Percentiles rank a stretch among this genome's conserved stretches.
Evolutionary conservation across 352 stramenopile genomes (phyloP).

Genomic region (Phytophthora capsici): DNA sequence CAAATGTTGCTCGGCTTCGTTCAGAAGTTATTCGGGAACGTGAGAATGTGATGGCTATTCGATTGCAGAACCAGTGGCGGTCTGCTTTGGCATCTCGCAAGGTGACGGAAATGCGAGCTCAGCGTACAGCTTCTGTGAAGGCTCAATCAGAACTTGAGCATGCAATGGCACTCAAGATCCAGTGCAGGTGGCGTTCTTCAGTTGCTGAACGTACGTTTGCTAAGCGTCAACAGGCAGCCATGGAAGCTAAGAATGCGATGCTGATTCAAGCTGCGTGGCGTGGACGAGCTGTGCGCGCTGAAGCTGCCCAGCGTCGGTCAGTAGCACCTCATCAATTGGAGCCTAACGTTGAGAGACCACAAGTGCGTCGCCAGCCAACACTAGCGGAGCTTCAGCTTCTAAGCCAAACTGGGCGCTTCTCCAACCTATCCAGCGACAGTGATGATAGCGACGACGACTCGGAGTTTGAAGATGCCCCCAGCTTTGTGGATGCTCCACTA

Average conservation of each 20-base stretch:
- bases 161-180: slow-evolving; percentile 34
- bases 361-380: slow-evolving; percentile 40
- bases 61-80: slow-evolving; percentile 24
- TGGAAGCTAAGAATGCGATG: slow-evolving; percentile 11
- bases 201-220: not conserved
- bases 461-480: slow-evolving; percentile 36
- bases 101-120: slow-evolving; percentile 18
- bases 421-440: slow-evolving; percentile 41
- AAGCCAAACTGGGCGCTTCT: slow-evolving; percentile 56
- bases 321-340: not conserved
- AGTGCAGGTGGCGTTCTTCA: slow-evolving; percentile 30
- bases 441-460: slow-evolving; percentile 53
- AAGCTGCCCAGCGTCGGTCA: slow-evolving; percentile 9
- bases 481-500: slow-evolving; percentile 20
- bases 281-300: slow-evolving; percentile 12
- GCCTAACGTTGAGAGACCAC: slow-evolving; percentile 2
- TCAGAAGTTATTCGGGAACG: not conserved
- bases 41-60: slow-evolving; percentile 18
- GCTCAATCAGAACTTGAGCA: slow-evolving; percentile 13
- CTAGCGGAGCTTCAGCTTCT: slow-evolving; percentile 53
- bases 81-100: slow-evolving; percentile 19
- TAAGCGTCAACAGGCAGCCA: slow-evolving; percentile 3
- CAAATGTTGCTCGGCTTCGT: not conserved
- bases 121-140: not conserved
- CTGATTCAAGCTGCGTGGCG: slow-evolving; percentile 30